A percentile compares a stretch with the other conserved stretches of the same genome.
Evolutionary conservation across 2,329 filamentous ascomycete genomes (phyloP).

Genomic region (Nemania abortiva): DNA sequence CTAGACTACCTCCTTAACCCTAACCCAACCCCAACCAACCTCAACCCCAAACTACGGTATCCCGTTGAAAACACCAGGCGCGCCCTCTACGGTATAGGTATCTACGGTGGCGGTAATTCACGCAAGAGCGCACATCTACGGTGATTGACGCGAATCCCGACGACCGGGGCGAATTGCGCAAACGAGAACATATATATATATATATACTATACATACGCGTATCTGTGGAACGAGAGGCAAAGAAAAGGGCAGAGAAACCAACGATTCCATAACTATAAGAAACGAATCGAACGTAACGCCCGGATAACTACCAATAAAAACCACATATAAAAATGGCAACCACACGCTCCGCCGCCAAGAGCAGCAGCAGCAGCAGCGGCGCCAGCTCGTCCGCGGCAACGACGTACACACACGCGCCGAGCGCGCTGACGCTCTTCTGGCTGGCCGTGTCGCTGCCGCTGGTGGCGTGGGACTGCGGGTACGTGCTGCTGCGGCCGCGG

Average conservation of each 20-base stretch:
- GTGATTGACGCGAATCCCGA: not conserved
- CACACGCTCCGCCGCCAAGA: slow-evolving; percentile 47
- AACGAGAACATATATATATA: not conserved
- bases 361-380: slow-evolving; percentile 4
- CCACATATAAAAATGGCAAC: slow-evolving; percentile 46
- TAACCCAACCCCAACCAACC: no score
- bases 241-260: not conserved
- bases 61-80: no score
- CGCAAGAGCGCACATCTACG: no score
- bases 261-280: not conserved
- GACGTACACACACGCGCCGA: slow-evolving; percentile 61
- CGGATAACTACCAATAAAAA: not conserved
- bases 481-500: slow-evolving; percentile 82
- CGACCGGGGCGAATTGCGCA: not conserved
- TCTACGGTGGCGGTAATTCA: no score
- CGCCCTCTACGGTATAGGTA: not conserved
- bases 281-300: not conserved
- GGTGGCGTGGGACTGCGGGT: slow-evolving; percentile 83
- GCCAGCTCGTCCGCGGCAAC: slow-evolving; percentile 8
- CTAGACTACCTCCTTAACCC: not conserved
- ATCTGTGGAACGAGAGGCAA: not conserved
- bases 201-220: not conserved
- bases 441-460: slow-evolving; percentile 79
- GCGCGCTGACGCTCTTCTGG: slow-evolving; percentile 71
- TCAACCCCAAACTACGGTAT: no score